phyloP scores from a whole-genome alignment of 2,329 filamentous ascomycete genomes.

The Teratosphaeriaceae sp. region DNA sequence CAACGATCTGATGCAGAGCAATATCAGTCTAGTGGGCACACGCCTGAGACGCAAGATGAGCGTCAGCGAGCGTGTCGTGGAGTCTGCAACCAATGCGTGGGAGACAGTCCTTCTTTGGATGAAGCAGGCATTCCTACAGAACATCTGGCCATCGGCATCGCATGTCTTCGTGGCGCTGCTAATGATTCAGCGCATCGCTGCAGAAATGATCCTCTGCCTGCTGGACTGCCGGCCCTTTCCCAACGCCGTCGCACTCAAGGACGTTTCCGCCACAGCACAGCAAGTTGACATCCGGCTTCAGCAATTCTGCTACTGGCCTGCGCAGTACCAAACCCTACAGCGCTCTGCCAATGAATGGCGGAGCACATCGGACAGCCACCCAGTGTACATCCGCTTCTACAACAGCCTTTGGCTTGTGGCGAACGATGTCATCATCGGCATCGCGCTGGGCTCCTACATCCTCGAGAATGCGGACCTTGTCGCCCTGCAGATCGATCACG shows the following conservation, averaged over 20 bases:
- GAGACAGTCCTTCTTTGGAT: constrained; percentile 64
- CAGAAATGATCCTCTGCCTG: constrained; percentile 69
- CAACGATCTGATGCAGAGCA: constrained; percentile 77
- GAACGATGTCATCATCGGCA: constrained; percentile 97
- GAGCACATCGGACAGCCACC: constrained; percentile 89
- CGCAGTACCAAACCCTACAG: constrained; percentile 89
- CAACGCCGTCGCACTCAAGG: constrained; percentile 78
- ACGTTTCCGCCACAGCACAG: constrained; percentile 92
- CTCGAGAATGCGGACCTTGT: constrained; percentile 89
- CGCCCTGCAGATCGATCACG: constrained; percentile 66
- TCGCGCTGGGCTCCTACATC: constrained; percentile 92
- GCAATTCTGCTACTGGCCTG: constrained; percentile 98
- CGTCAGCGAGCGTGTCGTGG: constrained; percentile 88
- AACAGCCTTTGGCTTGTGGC: constrained; percentile 98
- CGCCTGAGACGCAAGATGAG: constrained; percentile 79
- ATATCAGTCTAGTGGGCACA: constrained; percentile 75
- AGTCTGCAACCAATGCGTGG: constrained; percentile 82
- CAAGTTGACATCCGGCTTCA: constrained; percentile 95
- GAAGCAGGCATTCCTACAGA: constrained; percentile 64
- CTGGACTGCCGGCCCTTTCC: constrained; percentile 80
- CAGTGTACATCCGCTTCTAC: constrained; percentile 98
- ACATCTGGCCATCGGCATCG: constrained; percentile 71
- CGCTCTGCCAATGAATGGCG: constrained; percentile 88
- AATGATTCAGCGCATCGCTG: constrained; percentile 70
- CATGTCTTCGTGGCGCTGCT: constrained; percentile 67